These are phyloP conservation scores for Aspergillus ibericus DNA, from an alignment of 2,329 filamentous ascomycete species.

Conservation along the genomic window DNA sequence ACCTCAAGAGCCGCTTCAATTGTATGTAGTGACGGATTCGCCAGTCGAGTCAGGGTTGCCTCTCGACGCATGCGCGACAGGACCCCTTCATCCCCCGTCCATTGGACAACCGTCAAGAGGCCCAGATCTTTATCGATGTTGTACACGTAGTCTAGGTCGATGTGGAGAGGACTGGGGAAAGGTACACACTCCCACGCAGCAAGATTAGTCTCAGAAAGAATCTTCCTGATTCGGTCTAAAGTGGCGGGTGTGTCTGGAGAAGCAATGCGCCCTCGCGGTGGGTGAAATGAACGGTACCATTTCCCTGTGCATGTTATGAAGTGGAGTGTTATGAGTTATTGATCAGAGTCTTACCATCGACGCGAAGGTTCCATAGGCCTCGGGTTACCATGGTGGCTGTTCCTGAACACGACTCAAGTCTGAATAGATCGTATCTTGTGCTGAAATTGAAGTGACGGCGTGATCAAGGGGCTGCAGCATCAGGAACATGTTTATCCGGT, in stretches of 20 bases:
- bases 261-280: background rate
- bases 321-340: background rate
- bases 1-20: background rate
- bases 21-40: no score
- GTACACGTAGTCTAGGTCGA: slow-evolving; percentile 26
- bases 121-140: slow-evolving; percentile 25
- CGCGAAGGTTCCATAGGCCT: slow-evolving; percentile 8
- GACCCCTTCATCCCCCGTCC: background rate
- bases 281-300: slow-evolving; percentile 4
- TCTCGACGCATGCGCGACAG: no score
- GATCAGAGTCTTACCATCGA: slow-evolving; percentile 2
- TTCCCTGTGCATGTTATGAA: slow-evolving; percentile 1
- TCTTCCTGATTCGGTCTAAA: background rate
- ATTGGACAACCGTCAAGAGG: slow-evolving; percentile 17
- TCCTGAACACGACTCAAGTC: no score
- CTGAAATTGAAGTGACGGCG: no score
- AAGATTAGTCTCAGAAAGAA: background rate
- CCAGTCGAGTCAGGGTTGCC: no score
- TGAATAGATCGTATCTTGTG: no score
- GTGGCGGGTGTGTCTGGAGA: background rate
- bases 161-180: slow-evolving; percentile 23
- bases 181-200: slow-evolving; percentile 20
- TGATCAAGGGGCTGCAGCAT: no score
- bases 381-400: background rate
- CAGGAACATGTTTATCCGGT: no score